Conservation (phyloP, 441 rosid species). For the Viola pubescens region DNA sequence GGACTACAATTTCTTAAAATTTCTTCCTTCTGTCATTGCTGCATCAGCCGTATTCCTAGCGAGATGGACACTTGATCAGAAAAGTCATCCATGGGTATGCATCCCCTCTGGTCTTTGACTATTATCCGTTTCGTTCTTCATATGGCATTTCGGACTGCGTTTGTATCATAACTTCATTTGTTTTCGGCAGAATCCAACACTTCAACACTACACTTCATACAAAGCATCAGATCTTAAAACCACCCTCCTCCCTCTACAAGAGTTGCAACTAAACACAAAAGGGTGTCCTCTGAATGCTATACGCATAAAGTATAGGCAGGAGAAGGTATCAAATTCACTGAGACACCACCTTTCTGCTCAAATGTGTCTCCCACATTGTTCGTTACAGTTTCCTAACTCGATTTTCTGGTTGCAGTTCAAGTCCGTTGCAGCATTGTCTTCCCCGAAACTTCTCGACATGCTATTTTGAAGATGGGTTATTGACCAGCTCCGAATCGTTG, state of each 20-base stretch:
- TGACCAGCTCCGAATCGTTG: too few relatives aligned
- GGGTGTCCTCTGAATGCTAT: slow-evolving; percentile 53
- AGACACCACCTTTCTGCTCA: too few relatives aligned
- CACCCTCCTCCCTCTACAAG: slow-evolving; percentile 58
- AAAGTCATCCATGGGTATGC: slow-evolving; percentile 69
- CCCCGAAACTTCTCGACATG: slow-evolving; percentile 43
- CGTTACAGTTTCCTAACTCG: slow-evolving; percentile 5
- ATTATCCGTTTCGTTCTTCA: neutral
- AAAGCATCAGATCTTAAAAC: slow-evolving; percentile 50
- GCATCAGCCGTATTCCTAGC: slow-evolving; percentile 81
- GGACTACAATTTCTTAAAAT: slow-evolving; percentile 50
- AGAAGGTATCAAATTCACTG: slow-evolving; percentile 38
- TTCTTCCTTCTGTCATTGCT: slow-evolving; percentile 63
- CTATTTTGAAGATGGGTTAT: slow-evolving; percentile 33
- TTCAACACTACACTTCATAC: slow-evolving; percentile 71
- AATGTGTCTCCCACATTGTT: neutral
- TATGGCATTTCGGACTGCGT: slow-evolving; percentile 10
- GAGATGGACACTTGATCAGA: slow-evolving; percentile 67
- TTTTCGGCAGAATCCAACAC: slow-evolving; percentile 54
- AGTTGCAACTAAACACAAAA: slow-evolving; percentile 48
- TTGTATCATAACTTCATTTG: slow-evolving; percentile 14
- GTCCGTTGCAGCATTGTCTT: slow-evolving; percentile 52
- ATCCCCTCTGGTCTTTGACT: slow-evolving; percentile 11
- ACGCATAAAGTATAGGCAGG: slow-evolving; percentile 57
- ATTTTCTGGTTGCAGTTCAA: slow-evolving; percentile 50